Conservation (phyloP, 2,329 filamentous ascomycete genomes). For the Phyllosticta capitalensis region DNA sequence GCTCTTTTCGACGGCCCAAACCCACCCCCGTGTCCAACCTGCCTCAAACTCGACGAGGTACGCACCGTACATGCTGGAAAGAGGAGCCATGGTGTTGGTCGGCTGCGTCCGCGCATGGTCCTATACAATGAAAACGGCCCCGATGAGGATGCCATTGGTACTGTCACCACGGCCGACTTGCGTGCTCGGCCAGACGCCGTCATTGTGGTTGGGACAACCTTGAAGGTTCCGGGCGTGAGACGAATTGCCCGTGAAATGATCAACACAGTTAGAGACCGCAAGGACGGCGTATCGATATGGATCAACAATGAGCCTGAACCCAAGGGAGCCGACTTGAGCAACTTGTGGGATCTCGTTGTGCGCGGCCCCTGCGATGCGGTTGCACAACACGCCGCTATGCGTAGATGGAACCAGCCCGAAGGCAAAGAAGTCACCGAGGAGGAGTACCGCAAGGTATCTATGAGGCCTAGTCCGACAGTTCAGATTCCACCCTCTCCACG, state of each 20-base stretch:
- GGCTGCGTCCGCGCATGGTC: constrained; percentile 83
- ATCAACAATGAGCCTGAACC: constrained; percentile 86
- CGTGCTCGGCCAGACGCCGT: constrained; percentile 80
- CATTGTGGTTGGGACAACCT: constrained; percentile 86
- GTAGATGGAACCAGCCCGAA: constrained; percentile 45
- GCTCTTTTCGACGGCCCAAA: constrained; percentile 75
- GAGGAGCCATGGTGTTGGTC: constrained; percentile 85
- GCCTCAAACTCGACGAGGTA: constrained; percentile 63
- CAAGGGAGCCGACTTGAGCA: constrained; percentile 71
- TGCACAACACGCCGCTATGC: constrained; percentile 58
- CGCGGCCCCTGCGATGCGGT: constrained; percentile 82
- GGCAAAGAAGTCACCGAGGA: constrained; percentile 27
- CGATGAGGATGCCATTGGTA: constrained; percentile 90
- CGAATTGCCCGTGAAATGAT: constrained; percentile 88
- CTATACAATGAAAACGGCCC: constrained; percentile 97
- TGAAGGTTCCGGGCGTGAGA: constrained; percentile 89
- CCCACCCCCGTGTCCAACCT: constrained; percentile 69
- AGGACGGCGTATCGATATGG: constrained; percentile 83
- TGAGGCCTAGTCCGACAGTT: constrained; percentile 21
- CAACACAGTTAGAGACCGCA: constrained; percentile 68
- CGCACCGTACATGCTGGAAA: constrained; percentile 71
- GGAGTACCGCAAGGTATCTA: constrained; percentile 22
- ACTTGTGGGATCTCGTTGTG: constrained; percentile 88
- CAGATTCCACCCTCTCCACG: constrained; percentile 6
- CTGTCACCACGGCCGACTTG: constrained; percentile 77